Conservation (phyloP, 2,329 filamentous ascomycete species). For the Beauveria bassiana region DNA sequence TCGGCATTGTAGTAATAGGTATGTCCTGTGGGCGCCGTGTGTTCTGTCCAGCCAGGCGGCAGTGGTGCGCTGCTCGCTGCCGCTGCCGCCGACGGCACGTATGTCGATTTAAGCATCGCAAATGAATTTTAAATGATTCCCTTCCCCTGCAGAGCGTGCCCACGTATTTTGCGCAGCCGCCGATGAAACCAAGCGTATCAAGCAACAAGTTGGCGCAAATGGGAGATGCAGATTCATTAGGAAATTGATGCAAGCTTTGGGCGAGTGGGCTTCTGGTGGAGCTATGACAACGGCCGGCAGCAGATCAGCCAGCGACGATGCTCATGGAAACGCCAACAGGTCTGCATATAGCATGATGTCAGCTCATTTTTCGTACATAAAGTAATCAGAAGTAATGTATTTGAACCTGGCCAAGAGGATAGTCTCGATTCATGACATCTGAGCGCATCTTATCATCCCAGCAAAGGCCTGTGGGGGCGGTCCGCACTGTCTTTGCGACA, state of each 20-base stretch:
- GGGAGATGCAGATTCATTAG: background rate
- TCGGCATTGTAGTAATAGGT: conserved; percentile 79
- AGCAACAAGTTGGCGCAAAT: background rate
- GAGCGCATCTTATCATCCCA: background rate
- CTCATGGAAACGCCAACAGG: background rate
- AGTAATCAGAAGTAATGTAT: background rate
- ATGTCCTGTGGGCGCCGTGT: conserved; percentile 81
- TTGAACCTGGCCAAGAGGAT: no score
- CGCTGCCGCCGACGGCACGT: conserved; percentile 46
- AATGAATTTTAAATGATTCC: background rate
- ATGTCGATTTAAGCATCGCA: conserved; percentile 69
- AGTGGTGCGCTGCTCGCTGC: conserved; percentile 45
- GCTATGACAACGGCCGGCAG: background rate
- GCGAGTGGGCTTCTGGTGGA: background rate
- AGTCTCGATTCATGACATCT: background rate
- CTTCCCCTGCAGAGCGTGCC: background rate
- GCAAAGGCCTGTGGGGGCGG: background rate
- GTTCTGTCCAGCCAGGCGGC: conserved; percentile 82
- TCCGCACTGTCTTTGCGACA: background rate
- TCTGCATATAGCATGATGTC: background rate
- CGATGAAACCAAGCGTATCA: background rate
- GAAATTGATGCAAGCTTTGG: conserved; percentile 1
- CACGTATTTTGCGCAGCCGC: background rate
- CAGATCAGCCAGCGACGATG: background rate
- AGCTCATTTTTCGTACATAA: background rate